Conservation (phyloP, 1,284 basidiomycete species). For the Pseudozyma sp. region DNA sequence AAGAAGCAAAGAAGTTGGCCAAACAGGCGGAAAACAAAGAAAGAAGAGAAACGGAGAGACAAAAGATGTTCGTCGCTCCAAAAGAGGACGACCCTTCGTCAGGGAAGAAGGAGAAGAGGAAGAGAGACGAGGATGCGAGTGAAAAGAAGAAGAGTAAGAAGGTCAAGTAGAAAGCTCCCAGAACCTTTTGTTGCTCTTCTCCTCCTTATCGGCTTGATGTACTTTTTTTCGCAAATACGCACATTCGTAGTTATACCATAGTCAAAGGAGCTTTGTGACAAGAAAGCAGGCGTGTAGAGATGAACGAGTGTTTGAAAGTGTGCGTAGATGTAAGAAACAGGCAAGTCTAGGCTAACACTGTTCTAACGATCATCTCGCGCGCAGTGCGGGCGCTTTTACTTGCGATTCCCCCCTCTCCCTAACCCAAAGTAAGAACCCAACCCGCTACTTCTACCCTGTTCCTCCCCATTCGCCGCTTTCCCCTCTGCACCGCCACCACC, state of each 20-base stretch:
- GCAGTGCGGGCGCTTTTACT: not conserved
- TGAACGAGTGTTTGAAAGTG: not conserved
- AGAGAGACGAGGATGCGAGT: slow-evolving; percentile 1
- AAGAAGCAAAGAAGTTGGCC: slow-evolving; percentile 38
- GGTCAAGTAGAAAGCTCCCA: slow-evolving; percentile 7
- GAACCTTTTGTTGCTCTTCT: not conserved
- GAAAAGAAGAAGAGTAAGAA: slow-evolving; percentile 38
- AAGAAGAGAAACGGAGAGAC: slow-evolving; percentile 54
- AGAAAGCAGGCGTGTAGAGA: too few species aligned
- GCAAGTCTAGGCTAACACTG: too few species aligned
- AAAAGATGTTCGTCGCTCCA: slow-evolving; percentile 53
- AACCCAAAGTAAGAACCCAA: slow-evolving; percentile 37
- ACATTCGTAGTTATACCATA: too few species aligned
- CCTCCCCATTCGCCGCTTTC: slow-evolving; percentile 2
- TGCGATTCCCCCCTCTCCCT: not conserved
- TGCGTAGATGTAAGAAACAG: not conserved
- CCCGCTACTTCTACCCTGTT: slow-evolving; percentile 13
- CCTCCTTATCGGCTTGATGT: not conserved
- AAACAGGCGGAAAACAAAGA: slow-evolving; percentile 56
- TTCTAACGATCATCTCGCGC: not conserved
- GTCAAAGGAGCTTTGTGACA: too few species aligned
- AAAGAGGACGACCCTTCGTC: slow-evolving; percentile 32
- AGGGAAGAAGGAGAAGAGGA: slow-evolving; percentile 20
- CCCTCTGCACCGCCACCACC: not conserved
- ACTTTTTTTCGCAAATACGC: not conserved